phyloP scores from a whole-genome alignment of 352 stramenopile genomes.

The Phytopythium boreale region DNA sequence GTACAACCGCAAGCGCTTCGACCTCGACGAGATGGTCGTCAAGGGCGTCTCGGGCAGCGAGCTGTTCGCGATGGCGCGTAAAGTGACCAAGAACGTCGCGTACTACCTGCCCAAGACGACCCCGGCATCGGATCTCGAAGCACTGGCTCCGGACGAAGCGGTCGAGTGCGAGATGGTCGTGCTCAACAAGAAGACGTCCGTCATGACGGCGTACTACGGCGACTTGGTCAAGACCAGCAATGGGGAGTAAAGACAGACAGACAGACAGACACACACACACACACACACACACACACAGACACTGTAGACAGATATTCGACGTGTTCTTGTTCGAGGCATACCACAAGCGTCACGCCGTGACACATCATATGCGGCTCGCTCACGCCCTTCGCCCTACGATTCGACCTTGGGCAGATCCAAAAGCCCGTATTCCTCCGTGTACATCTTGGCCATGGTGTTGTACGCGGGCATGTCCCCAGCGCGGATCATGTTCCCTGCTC shows the following conservation, averaged over 20 bases:
- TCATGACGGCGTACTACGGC: constrained; percentile 83
- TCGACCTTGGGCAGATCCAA: constrained; percentile 48
- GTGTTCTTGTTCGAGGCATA: neutral
- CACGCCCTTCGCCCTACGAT: neutral
- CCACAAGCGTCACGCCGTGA: neutral
- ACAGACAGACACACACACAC: no score
- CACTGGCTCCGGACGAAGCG: constrained; percentile 39
- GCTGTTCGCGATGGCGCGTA: constrained; percentile 58
- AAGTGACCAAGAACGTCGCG: constrained; percentile 68
- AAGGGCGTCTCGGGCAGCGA: constrained; percentile 49
- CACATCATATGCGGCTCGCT: neutral
- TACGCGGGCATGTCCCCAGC: constrained; percentile 89
- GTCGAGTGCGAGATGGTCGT: constrained; percentile 81
- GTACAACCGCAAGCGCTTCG: constrained; percentile 64
- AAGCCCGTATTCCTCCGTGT: constrained; percentile 85
- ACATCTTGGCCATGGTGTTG: constrained; percentile 90
- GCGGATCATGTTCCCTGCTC: constrained; percentile 90
- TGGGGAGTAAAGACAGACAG: constrained; percentile 4
- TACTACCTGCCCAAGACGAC: constrained; percentile 85
- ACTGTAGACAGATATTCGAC: neutral
- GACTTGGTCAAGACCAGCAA: constrained; percentile 25
- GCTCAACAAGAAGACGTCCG: constrained; percentile 77
- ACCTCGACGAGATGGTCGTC: constrained; percentile 65
- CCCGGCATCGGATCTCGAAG: constrained; percentile 40
- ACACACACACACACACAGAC: no score